Percentiles rank a stretch among this genome's conserved stretches.
Conservation (phyloP, 2,329 filamentous ascomycete genomes). For the Pseudogymnoascus sp. region DNA sequence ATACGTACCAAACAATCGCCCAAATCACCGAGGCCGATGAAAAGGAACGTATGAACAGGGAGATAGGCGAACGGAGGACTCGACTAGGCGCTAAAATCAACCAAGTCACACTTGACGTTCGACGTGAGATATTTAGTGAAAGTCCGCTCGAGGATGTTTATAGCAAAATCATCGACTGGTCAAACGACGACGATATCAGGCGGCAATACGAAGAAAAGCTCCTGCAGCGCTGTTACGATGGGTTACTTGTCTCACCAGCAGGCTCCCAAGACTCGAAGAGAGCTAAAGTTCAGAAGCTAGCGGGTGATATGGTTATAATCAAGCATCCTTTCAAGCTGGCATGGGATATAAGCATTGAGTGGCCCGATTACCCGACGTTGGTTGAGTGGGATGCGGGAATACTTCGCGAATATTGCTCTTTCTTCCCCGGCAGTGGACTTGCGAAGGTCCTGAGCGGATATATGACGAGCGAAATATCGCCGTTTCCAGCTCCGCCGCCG, state of each 20-base stretch:
- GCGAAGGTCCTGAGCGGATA: constrained; percentile 76
- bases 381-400: constrained; percentile 69
- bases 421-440: constrained; percentile 79
- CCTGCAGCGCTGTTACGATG: constrained; percentile 70
- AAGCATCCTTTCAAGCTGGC: constrained; percentile 83
- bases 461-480: constrained; percentile 73
- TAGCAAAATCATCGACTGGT: constrained; percentile 81
- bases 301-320: constrained; percentile 91
- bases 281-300: constrained; percentile 64
- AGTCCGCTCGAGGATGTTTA: constrained; percentile 78
- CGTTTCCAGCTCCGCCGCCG: constrained; percentile 51
- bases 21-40: constrained; percentile 81
- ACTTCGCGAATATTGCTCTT: constrained; percentile 69
- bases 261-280: constrained; percentile 54
- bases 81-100: constrained; percentile 75
- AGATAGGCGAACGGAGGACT: constrained; percentile 83
- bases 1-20: constrained; percentile 74
- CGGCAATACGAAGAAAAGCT: constrained; percentile 87
- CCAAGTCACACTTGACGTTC: constrained; percentile 80
- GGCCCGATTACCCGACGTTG: constrained; percentile 70
- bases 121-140: constrained; percentile 67
- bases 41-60: constrained; percentile 77
- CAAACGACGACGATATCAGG: constrained; percentile 73
- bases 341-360: constrained; percentile 87
- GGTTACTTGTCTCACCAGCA: constrained; percentile 57